A percentile compares a stretch with the other conserved stretches of the same genome.
Evolutionary conservation across 208 protist genomes (phyloP).

Genomic region (Trypanosoma caninum): DNA sequence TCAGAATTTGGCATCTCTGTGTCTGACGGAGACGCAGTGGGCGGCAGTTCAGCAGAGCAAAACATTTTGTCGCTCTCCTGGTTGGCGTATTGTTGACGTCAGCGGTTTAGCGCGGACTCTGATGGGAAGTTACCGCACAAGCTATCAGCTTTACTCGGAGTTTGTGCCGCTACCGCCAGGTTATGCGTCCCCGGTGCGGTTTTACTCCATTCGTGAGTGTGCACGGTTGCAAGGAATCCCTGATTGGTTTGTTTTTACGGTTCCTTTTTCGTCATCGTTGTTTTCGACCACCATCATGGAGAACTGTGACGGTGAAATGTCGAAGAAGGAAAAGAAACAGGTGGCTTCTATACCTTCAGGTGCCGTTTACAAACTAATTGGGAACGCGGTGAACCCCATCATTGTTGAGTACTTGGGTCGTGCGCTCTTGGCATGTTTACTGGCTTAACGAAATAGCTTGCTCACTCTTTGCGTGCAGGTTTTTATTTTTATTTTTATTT

Average conservation of each 20-base stretch:
- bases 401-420: conserved; percentile 44
- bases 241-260: conserved; percentile 43
- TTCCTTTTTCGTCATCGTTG: background rate
- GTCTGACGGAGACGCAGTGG: conserved; percentile 44
- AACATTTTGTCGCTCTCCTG: conserved; percentile 43
- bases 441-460: conserved; percentile 4
- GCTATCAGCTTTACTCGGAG: conserved; percentile 73
- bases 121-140: conserved; percentile 62
- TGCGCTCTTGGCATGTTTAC: conserved; percentile 14
- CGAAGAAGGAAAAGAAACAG: background rate
- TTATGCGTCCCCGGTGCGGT: conserved; percentile 36
- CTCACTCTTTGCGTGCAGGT: background rate
- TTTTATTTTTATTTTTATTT: conserved; percentile 9
- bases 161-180: conserved; percentile 48
- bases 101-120: conserved; percentile 49
- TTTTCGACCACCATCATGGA: background rate
- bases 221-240: conserved; percentile 72
- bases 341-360: conserved; percentile 16
- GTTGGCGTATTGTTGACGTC: conserved; percentile 48
- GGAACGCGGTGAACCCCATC: conserved; percentile 77
- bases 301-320: conserved; percentile 5
- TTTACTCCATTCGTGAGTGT: conserved; percentile 68
- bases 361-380: conserved; percentile 63
- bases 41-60: conserved; percentile 44
- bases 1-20: conserved; percentile 2